Base-by-base conservation (phyloP, 805 yeast species). In the Candida ascalaphidarum region DNA sequence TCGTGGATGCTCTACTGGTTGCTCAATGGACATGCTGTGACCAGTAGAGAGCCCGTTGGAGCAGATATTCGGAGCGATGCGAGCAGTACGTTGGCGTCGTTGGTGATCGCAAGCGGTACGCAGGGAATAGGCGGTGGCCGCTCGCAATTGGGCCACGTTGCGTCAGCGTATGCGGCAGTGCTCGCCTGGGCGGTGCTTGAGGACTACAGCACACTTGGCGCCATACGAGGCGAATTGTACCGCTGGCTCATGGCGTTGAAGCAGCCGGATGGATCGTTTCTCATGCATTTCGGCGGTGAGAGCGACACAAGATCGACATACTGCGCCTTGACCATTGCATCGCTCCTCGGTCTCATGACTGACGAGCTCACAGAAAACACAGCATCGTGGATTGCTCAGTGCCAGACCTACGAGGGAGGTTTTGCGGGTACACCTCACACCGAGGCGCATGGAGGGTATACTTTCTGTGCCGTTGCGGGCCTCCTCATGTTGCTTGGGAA, bases 401-500 rank as follows among this genome's bases (percentile, higher is more conserved):
- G 96, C 42, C 98, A 92, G 52, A 82, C 89, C 0, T 88, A 70
- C 48, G 98, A 94, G 56, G 98, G 99, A 14, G 98, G 98, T 0
- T 82, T 89, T 55, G 85, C 88, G 1, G 95, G 94, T 2, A 63
- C 65, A 13, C 92, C 94, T 0, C 50, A 50, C 12, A 64, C 68
- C 4, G 99, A 92, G 52, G 96, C 97, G 0, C 99, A 92, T 49
- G 98, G 96, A 2, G 99, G 98, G 1, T 94, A 92, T 50, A 75
- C 97, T 0, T 92, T 74, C 51, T 92, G 99, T 59, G 94, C 89
- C 0, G 60, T 82, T 14, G 61, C 64, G 4, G 24, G 94, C 80
- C 25, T 70, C 74, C 27, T 57, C 74, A 33, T 68, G 65, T 35
- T 63, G 65, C 15, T 46, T 74, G 17, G 21, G 20, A 64, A 65